Base-by-base conservation (phyloP, 2,329 filamentous ascomycete genomes). In the Aureobasidium sp. region DNA sequence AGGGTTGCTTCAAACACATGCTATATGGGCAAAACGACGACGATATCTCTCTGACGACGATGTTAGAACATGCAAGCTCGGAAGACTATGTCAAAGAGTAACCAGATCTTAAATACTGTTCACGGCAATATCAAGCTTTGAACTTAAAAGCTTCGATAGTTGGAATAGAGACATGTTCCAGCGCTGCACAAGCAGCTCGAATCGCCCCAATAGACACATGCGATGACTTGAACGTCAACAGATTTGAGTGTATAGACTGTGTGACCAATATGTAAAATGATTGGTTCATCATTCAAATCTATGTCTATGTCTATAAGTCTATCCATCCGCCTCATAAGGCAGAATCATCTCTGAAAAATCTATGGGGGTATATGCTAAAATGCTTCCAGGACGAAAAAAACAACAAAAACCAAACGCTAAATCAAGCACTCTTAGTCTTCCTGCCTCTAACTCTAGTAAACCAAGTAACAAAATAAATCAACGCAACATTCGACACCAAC, bases 401-500 rank as follows among this genome's bases (percentile, higher is more conserved):
- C 2, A 15, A 32, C n/a, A 37, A 52, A 16, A 15, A 37, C 3
- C 9, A 25, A 8, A 50, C 4, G 10, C 27, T 32, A 27, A 4
- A 16, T 45, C 41, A 62, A 42, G 52, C 41, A 15, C 59, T 55
- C 34, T 34, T 39, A 1, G 50, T 49, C 54, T 60, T 34, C 27
- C 54, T 59, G 1, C 55, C 54, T 10, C 62, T 42, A 1, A 59
- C 39, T 11, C 55, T 52, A 5, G 44, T 60, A 16, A 63, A 63
- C 54, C 62, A 63, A 37, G 61, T 62, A 6, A 59, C 37, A 5
- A 59, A 59, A n/a, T 59, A 62, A 6, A 62, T 62, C 21, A 62
- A 11, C 7, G 54, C 61, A 25, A 55, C 45, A 41, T 62, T 63
- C 7, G 55, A 53, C 25, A 50, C 57, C 11, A 63, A 11, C 6